Evolutionary conservation across 306 rosid genomes (phyloP).

Genomic region (Aeschynomene evenia): DNA sequence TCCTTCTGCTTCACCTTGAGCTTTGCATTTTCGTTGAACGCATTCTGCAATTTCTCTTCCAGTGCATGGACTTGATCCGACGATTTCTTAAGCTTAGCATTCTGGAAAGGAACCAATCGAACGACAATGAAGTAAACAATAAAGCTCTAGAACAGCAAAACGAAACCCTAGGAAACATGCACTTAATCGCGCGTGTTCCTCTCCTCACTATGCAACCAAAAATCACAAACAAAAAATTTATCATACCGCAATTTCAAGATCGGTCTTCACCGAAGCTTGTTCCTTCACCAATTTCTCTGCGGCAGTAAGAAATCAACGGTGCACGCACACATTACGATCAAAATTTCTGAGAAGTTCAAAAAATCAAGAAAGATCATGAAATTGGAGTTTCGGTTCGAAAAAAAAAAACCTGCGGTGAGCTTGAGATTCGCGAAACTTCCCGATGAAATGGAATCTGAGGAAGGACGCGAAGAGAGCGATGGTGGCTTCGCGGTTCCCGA

Average conservation of each 20-base stretch:
- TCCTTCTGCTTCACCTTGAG: slow-evolving; percentile 90
- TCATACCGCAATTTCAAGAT: slow-evolving; percentile 84
- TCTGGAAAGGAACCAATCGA: slow-evolving; percentile 47
- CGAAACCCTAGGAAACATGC: slow-evolving; percentile 1
- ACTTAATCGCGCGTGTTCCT: slow-evolving; percentile 11
- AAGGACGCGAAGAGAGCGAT: slow-evolving; percentile 49
- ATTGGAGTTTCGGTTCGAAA: not conserved
- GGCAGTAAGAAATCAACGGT: slow-evolving; percentile 31
- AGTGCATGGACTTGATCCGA: slow-evolving; percentile 58
- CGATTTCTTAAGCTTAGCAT: slow-evolving; percentile 74
- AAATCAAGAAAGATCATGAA: slow-evolving; percentile 8
- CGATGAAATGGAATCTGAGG: slow-evolving; percentile 53
- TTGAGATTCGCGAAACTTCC: slow-evolving; percentile 82
- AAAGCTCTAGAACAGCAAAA: slow-evolving; percentile 10
- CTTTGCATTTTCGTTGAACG: slow-evolving; percentile 83
- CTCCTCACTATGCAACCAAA: not conserved
- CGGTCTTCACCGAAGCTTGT: slow-evolving; percentile 83
- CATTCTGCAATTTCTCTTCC: slow-evolving; percentile 86
- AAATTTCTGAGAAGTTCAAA: not conserved
- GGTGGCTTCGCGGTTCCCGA: slow-evolving; percentile 51
- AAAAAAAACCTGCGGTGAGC: slow-evolving; percentile 75
- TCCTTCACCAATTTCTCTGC: slow-evolving; percentile 84
- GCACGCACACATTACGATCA: slow-evolving; percentile 22
- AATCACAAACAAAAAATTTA: slow-evolving; percentile 22
- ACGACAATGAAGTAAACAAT: not conserved